A percentile compares a stretch with the other conserved stretches of the same genome.
Conservation (phyloP, 2,329 filamentous ascomycete species). For the Aspergillus melleus region DNA sequence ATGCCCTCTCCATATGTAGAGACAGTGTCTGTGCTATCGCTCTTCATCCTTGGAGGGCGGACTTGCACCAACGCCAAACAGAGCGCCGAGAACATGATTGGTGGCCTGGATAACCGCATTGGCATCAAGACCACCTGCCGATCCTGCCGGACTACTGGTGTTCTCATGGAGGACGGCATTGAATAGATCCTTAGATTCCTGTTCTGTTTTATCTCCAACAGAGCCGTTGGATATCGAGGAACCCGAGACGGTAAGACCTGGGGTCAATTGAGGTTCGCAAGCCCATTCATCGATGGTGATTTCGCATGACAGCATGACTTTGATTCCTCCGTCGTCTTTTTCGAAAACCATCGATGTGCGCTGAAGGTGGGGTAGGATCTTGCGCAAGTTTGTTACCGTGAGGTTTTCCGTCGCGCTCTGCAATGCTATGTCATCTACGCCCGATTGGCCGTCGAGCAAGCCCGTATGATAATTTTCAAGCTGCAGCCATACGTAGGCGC, state of each 20-base stretch:
- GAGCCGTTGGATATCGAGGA: conserved; percentile 9
- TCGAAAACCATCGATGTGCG: conserved; percentile 37
- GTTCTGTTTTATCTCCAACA: conserved; percentile 32
- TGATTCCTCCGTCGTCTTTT: conserved; percentile 11
- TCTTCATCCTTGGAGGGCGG: neutral
- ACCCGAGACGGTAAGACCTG: conserved; percentile 36
- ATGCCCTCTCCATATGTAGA: neutral
- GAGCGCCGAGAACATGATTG: conserved; percentile 33
- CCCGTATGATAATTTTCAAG: conserved; percentile 28
- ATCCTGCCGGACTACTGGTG: conserved; percentile 1
- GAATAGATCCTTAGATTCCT: conserved; percentile 41
- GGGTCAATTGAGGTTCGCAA: conserved; percentile 39
- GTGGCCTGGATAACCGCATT: conserved; percentile 36
- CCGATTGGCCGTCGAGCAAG: conserved; percentile 3
- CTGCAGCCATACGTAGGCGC: conserved; percentile 39
- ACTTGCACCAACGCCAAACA: conserved; percentile 26
- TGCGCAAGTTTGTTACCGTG: conserved; percentile 26
- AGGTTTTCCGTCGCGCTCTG: conserved; percentile 15
- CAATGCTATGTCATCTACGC: neutral
- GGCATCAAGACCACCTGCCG: conserved; percentile 20
- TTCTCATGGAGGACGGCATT: conserved; percentile 32
- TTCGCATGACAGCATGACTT: conserved; percentile 36
- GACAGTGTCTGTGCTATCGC: neutral
- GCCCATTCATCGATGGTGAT: conserved; percentile 42
- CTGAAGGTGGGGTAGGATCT: conserved; percentile 37